phyloP scores from a whole-genome alignment of 2,329 filamentous ascomycete species.

The Huntiella savannae region DNA sequence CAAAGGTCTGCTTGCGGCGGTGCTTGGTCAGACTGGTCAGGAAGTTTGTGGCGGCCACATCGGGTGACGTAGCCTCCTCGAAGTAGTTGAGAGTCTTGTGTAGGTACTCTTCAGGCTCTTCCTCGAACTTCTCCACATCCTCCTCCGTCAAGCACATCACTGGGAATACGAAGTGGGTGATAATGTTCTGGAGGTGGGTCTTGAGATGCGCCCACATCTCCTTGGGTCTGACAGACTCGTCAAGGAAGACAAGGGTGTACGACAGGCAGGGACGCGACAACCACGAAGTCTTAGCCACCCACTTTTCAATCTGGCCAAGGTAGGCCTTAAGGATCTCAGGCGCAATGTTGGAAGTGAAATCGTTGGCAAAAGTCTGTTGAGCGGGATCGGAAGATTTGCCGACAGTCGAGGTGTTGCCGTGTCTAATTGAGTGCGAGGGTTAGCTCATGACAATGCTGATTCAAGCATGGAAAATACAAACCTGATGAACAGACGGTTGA shows the following conservation, averaged over 20 bases:
- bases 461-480: constrained; percentile 22
- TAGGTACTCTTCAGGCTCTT: constrained; percentile 88
- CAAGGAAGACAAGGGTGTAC: constrained; percentile 84
- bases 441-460: background rate
- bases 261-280: constrained; percentile 85
- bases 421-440: constrained; percentile 31
- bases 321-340: constrained; percentile 95
- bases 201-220: constrained; percentile 91
- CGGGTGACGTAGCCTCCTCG: constrained; percentile 86
- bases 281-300: constrained; percentile 89
- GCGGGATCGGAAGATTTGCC: constrained; percentile 46
- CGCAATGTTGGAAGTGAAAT: constrained; percentile 77
- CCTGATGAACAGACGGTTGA: constrained; percentile 90
- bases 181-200: constrained; percentile 78
- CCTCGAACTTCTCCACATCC: constrained; percentile 82
- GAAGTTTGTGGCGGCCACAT: constrained; percentile 93
- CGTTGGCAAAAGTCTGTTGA: constrained; percentile 67
- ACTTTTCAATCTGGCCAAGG: constrained; percentile 85
- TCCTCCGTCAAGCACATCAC: constrained; percentile 83
- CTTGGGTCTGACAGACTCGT: constrained; percentile 94
- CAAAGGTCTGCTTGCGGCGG: constrained; percentile 87
- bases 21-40: constrained; percentile 85
- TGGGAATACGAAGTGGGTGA: constrained; percentile 89
- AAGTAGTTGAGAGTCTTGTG: constrained; percentile 96
- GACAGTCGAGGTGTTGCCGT: constrained; percentile 68